These are phyloP conservation scores for Alternaria conjuncta DNA, from an alignment of 2,329 filamentous ascomycete genomes.

Conservation along the genomic window DNA sequence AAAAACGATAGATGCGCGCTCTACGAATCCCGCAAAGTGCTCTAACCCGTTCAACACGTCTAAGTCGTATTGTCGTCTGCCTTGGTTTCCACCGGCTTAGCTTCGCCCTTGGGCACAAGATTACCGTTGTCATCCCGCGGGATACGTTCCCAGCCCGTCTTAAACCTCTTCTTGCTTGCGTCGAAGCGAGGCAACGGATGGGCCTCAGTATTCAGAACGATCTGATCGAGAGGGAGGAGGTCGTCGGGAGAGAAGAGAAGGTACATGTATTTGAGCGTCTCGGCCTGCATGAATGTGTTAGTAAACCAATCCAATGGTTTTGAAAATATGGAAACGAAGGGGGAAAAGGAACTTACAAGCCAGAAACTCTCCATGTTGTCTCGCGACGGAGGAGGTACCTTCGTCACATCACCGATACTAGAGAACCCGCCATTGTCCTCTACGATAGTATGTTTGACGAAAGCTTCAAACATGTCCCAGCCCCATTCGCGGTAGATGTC, in stretches of 20 bases:
- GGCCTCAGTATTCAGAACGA: conserved; percentile 96
- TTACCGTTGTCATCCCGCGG: conserved; percentile 55
- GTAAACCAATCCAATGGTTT: background rate
- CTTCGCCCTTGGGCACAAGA: conserved; percentile 25
- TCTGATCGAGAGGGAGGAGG: conserved; percentile 80
- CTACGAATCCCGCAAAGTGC: background rate
- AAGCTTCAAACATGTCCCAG: conserved; percentile 97
- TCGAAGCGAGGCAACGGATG: conserved; percentile 90
- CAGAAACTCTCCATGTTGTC: conserved; percentile 99
- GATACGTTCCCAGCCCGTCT: conserved; percentile 81
- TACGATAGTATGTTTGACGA: conserved; percentile 83
- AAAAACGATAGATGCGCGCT: background rate
- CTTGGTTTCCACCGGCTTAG: background rate
- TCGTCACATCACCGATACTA: conserved; percentile 76
- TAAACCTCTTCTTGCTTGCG: conserved; percentile 72
- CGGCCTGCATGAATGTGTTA: conserved; percentile 64
- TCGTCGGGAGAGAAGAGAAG: conserved; percentile 87
- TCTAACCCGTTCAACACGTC: background rate
- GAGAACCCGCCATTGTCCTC: conserved; percentile 81
- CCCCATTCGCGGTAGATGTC: conserved; percentile 91
- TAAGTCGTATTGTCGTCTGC: conserved; percentile 1
- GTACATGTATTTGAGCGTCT: conserved; percentile 98
- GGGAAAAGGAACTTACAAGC: conserved; percentile 68
- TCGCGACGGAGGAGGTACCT: conserved; percentile 69
- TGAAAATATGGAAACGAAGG: background rate